A percentile compares a stretch with the other conserved stretches of the same genome.
Evolutionary conservation across 2,329 filamentous ascomycete genomes (phyloP).

Genomic region (Chaetomiaceae sp.): DNA sequence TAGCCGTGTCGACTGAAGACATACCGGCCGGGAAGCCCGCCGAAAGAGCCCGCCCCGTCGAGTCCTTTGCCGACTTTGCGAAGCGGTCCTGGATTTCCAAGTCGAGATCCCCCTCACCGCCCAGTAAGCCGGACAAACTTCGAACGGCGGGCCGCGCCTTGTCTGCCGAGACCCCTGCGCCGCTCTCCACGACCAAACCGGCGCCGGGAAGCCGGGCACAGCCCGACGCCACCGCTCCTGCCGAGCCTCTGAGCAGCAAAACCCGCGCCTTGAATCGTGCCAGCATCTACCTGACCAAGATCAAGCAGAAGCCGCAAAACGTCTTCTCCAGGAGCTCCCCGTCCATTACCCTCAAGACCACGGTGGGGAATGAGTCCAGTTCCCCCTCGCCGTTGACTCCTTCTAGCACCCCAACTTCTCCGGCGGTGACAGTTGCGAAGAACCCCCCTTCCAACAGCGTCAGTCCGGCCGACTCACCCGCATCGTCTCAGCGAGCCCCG

Average conservation of each 20-base stretch:
- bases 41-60: conserved; percentile 37
- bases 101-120: conserved; percentile 46
- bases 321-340: conserved; percentile 38
- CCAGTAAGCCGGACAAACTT: conserved; percentile 30
- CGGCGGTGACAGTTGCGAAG: conserved; percentile 5
- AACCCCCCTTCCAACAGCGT: conserved; percentile 21
- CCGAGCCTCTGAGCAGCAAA: conserved; percentile 28
- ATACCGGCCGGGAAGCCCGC: conserved; percentile 26
- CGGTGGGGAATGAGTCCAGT: conserved; percentile 26
- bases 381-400: conserved; percentile 39
- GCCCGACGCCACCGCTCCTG: conserved; percentile 27
- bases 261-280: conserved; percentile 41
- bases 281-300: conserved; percentile 46
- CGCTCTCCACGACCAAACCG: conserved; percentile 19
- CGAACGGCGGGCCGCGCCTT: conserved; percentile 19
- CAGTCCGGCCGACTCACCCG: conserved; percentile 18
- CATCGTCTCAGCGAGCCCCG: conserved; percentile 26
- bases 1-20: conserved; percentile 15
- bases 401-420: conserved; percentile 32
- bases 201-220: conserved; percentile 18
- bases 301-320: conserved; percentile 43
- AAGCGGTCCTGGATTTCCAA: conserved; percentile 48
- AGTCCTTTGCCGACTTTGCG: conserved; percentile 47
- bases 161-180: conserved; percentile 16
- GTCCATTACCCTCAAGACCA: conserved; percentile 20